A percentile compares a stretch with the other conserved stretches of the same genome.
Conservation (phyloP, 306 rosid species). For the Cicer pinnatifidum region DNA sequence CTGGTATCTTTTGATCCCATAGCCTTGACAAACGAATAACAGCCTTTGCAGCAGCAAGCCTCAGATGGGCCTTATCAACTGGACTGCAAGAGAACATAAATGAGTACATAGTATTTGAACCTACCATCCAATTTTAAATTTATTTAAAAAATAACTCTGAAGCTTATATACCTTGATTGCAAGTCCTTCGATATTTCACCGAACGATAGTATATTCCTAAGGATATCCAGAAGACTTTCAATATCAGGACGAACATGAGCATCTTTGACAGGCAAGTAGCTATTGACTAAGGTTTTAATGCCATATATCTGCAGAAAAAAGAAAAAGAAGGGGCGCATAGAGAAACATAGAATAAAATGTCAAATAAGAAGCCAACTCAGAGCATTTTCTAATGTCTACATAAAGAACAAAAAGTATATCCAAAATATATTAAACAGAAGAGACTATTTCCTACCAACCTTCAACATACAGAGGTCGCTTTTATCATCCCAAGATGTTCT, state of each 20-base stretch:
- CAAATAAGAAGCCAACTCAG: conserved; percentile 15
- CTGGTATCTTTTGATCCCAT: conserved; percentile 92
- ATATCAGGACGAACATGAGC: conserved; percentile 80
- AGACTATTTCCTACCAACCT: conserved; percentile 62
- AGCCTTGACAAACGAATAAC: conserved; percentile 83
- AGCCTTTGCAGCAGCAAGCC: conserved; percentile 95
- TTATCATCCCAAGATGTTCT: conserved; percentile 74
- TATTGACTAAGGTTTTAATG: conserved; percentile 85
- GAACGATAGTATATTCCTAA: conserved; percentile 66
- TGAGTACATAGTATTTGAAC: conserved; percentile 43
- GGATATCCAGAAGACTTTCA: conserved; percentile 71
- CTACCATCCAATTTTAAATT: conserved; percentile 29
- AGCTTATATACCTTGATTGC: conserved; percentile 71
- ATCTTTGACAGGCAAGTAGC: conserved; percentile 95
- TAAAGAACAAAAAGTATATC: background rate
- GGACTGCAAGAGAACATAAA: conserved; percentile 65
- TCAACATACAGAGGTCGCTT: conserved; percentile 85
- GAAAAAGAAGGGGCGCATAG: background rate
- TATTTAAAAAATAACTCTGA: conserved; percentile 10
- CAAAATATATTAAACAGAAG: conserved; percentile 37
- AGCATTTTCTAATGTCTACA: conserved; percentile 27
- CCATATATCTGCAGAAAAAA: conserved; percentile 71
- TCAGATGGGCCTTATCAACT: conserved; percentile 90
- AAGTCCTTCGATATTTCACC: conserved; percentile 89
- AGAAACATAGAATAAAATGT: conserved; percentile 15